phyloP scores from a whole-genome alignment of 306 rosid species.

The Medicago arabica region DNA sequence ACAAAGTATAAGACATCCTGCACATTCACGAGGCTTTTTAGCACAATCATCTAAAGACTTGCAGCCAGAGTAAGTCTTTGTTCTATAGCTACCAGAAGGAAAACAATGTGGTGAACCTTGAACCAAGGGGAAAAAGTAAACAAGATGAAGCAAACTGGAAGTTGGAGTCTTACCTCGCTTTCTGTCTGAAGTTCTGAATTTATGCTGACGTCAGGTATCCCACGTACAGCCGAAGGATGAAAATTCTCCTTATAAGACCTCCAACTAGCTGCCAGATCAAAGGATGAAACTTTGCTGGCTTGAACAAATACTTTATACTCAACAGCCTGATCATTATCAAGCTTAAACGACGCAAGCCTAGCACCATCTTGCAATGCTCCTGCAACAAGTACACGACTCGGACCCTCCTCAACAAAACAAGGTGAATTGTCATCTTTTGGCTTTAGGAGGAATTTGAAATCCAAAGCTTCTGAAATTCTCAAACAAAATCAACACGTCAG shows the following conservation, averaged over 20 bases:
- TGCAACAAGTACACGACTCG: conserved; percentile 71
- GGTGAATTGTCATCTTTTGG: conserved; percentile 62
- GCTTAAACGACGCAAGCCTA: conserved; percentile 76
- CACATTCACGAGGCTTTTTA: conserved; percentile 28
- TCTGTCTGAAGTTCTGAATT: conserved; percentile 61
- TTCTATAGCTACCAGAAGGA: conserved; percentile 35
- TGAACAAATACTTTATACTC: conserved; percentile 83
- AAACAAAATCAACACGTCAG: conserved; percentile 31
- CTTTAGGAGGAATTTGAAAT: conserved; percentile 93
- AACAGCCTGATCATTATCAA: conserved; percentile 59
- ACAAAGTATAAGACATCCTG: conserved; percentile 11
- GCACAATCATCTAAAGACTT: conserved; percentile 8
- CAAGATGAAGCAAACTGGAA: conserved; percentile 19
- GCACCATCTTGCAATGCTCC: conserved; percentile 90
- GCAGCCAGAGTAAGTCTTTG: conserved; percentile 24
- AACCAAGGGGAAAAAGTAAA: conserved; percentile 9
- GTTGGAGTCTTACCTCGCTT: conserved; percentile 60
- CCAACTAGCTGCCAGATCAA: conserved; percentile 99
- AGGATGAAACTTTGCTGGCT: conserved; percentile 84
- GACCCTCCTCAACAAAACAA: conserved; percentile 87
- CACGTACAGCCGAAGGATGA: conserved; percentile 77
- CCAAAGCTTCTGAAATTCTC: conserved; percentile 73
- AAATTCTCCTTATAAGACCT: conserved; percentile 85
- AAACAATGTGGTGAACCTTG: conserved; percentile 11
- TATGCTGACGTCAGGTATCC: conserved; percentile 93